phyloP scores from a whole-genome alignment of 345 rosid species.

The Laguncularia racemosa region DNA sequence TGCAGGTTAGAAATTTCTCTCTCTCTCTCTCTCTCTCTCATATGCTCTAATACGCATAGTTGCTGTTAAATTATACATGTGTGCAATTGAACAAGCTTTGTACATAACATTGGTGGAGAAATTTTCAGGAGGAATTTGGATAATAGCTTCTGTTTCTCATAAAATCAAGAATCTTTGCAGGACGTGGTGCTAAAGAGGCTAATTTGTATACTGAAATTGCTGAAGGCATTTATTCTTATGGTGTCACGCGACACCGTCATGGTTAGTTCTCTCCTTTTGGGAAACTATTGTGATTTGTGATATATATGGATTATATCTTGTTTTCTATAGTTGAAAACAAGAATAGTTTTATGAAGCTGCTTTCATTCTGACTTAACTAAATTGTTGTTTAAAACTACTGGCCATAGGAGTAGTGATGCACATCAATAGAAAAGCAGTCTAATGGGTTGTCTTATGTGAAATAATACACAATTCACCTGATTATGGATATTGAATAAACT shows the following conservation, averaged over 20 bases:
- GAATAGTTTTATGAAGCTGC: too few species aligned
- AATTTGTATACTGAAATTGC: conserved; percentile 78
- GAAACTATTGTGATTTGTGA: neutral
- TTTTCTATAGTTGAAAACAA: too few species aligned
- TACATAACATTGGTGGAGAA: neutral
- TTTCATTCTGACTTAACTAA: too few species aligned
- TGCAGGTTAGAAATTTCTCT: conserved; percentile 70
- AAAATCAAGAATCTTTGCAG: conserved; percentile 29
- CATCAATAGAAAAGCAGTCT: too few species aligned
- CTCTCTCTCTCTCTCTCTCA: conserved; percentile 5
- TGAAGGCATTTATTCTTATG: conserved; percentile 90
- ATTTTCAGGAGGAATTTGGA: conserved; percentile 2
- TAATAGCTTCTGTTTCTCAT: conserved; percentile 8
- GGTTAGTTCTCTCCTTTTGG: conserved; percentile 34
- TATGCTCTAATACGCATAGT: neutral
- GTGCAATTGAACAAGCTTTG: too few species aligned
- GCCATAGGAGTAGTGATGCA: too few species aligned
- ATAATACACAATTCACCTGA: too few species aligned
- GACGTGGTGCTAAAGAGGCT: conserved; percentile 92
- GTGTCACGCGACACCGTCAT: conserved; percentile 89
- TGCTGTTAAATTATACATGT: too few species aligned
- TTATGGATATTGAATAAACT: too few species aligned
- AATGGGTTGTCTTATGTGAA: too few species aligned
- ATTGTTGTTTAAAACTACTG: too few species aligned
- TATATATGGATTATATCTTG: neutral